phyloP scores from a whole-genome alignment of 164 flowering plant species.

The Stephania yunnanensis region DNA sequence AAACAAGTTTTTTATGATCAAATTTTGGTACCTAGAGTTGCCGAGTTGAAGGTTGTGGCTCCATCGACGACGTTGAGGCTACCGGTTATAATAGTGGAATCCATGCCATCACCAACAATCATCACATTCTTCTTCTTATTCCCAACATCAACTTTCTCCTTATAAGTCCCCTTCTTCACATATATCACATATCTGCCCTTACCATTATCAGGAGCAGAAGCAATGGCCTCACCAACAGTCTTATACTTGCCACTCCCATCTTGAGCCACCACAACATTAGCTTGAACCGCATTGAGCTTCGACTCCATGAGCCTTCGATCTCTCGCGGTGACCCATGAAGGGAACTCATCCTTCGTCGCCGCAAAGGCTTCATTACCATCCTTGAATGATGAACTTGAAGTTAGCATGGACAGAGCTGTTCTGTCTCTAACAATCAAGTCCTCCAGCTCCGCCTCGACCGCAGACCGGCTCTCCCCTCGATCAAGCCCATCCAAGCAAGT shows the following conservation, averaged over 20 bases:
- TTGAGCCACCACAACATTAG: conserved; percentile 29
- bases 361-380: neutral
- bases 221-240: conserved; percentile 24
- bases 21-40: conserved; percentile 25
- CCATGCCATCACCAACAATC: conserved; percentile 33
- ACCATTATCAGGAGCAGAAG: conserved; percentile 27
- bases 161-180: conserved; percentile 26
- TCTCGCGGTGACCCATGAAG: conserved; percentile 21
- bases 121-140: conserved; percentile 30
- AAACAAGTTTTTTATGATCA: too few relatives aligned
- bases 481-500: conserved; percentile 41
- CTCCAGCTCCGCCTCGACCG: conserved; percentile 16
- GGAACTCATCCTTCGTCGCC: conserved; percentile 8
- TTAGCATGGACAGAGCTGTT: conserved; percentile 30
- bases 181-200: conserved; percentile 23
- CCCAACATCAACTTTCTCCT: conserved; percentile 27
- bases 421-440: conserved; percentile 30
- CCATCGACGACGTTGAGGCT: conserved; percentile 30
- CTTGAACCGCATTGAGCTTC: conserved; percentile 2
- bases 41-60: conserved; percentile 31
- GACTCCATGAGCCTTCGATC: conserved; percentile 24
- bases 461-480: conserved; percentile 10
- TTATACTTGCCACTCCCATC: conserved; percentile 31
- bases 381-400: conserved; percentile 8
- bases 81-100: conserved; percentile 28